Base-by-base conservation (phyloP, 371 early-diverging fungal genomes). In the Nosema muscidifuracis region DNA sequence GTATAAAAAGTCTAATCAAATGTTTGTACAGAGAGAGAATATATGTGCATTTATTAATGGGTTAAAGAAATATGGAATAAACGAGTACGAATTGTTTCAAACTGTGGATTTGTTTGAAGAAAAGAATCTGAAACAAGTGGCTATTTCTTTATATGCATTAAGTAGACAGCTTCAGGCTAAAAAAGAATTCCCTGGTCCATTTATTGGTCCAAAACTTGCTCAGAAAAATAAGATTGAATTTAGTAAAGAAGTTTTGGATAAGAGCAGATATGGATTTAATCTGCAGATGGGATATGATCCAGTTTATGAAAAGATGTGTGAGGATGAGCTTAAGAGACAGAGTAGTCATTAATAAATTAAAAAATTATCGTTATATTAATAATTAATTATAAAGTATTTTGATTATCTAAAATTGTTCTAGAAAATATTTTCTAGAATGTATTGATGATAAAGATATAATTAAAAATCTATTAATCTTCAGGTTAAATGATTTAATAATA, bases 11-110 rank as follows among this genome's bases (percentile, higher is more conserved):
- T 88, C 88, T 20, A 86, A 75, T 60, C 88, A 89, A 86, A 86
- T 90, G 3, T 93, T 92, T 81, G 87, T 88, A 67, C 79, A 87
- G 86, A 89, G 89, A 88, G 91, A 91, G 74, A 91, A 92, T 80
- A 90, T 92, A 78, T 85, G 87, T 65, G 83, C 78, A 58, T 93
- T 93, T 81, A 85, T 92, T 56, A 77, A 83, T 56, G 69, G 63
- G 0, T 86, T 87, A n/a, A 84, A 87, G 26, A 87, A 86, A 56
- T 81, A 83, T 67, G 90, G 90, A 36, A 88, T 89, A 22, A 89
- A 89, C 3, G 86, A 87, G 58, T 84, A 85, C 68, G 91, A 93
- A 67, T 83, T 88, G 16, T 93, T 93, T 81, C 89, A 90, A 83
- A 92, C 93, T 3, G 85, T 91, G 31, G 93, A 93, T 78, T 82